phyloP scores from a whole-genome alignment of 257 asterid species.

The Solanum peruvianum region DNA sequence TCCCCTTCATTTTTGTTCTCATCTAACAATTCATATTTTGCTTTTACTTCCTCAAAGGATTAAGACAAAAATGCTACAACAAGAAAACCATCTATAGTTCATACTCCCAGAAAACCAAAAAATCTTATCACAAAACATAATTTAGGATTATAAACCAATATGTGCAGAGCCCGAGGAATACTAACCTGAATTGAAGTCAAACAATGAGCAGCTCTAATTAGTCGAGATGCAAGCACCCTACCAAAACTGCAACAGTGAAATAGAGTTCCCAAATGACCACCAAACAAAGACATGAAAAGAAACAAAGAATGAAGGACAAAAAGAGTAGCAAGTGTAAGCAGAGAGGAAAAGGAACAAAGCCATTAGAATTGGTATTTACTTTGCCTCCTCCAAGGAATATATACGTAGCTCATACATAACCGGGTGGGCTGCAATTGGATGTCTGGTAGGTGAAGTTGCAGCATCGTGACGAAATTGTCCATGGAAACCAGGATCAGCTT shows the following conservation, averaged over 20 bases:
- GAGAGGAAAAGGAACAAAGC: neutral
- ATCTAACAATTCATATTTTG: neutral
- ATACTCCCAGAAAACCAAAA: neutral
- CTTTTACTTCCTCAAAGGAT: neutral
- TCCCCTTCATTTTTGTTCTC: neutral
- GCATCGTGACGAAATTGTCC: slow-evolving; percentile 62
- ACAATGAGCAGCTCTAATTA: slow-evolving; percentile 98
- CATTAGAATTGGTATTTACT: slow-evolving; percentile 35
- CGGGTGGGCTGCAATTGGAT: slow-evolving; percentile 81
- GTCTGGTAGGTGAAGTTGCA: slow-evolving; percentile 94
- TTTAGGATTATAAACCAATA: neutral
- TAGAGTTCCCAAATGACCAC: neutral
- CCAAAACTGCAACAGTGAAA: slow-evolving; percentile 54
- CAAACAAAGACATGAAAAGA: neutral
- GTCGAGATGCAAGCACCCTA: slow-evolving; percentile 69
- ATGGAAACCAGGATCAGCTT: slow-evolving; percentile 56
- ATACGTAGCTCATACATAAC: slow-evolving; percentile 87
- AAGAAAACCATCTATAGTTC: neutral
- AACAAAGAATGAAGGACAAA: neutral
- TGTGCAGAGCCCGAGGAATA: slow-evolving; percentile 1
- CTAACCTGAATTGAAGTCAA: slow-evolving; percentile 96
- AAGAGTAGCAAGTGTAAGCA: neutral
- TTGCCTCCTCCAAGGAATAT: slow-evolving; percentile 90
- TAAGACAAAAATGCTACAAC: neutral
- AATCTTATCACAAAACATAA: neutral